Percentiles rank a stretch among this genome's conserved stretches.
Evolutionary conservation across 352 stramenopile genomes (phyloP).

Genomic region (Peronospora farinosa): DNA sequence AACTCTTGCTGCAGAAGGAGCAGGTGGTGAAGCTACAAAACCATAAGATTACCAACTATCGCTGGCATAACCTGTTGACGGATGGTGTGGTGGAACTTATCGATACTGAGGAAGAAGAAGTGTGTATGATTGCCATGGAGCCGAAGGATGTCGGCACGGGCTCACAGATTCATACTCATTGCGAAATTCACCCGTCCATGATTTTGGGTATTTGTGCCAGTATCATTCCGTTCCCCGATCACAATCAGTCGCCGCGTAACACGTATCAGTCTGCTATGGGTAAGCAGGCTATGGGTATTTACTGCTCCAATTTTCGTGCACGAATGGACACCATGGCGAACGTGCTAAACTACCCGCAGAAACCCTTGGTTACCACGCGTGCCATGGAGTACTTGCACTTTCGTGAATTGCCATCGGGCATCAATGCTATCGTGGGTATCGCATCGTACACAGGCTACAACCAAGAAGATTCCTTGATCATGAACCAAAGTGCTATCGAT

Average conservation of each 20-base stretch:
- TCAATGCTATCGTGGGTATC: conserved; percentile 94
- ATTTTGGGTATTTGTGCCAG: conserved; percentile 99
- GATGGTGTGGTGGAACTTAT: conserved; percentile 97
- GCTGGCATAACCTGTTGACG: conserved; percentile 85
- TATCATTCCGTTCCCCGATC: conserved; percentile 99
- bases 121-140: conserved; percentile 99
- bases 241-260: conserved; percentile 99
- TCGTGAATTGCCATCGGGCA: conserved; percentile 96
- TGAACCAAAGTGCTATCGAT: conserved; percentile 99
- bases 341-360: conserved; percentile 99
- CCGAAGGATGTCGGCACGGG: conserved; percentile 88
- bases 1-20: conserved; percentile 94
- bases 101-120: conserved; percentile 99
- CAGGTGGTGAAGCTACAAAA: conserved; percentile 95
- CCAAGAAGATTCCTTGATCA: conserved; percentile 99
- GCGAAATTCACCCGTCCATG: conserved; percentile 99
- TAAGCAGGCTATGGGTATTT: conserved; percentile 99
- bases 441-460: conserved; percentile 93
- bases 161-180: conserved; percentile 97
- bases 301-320: conserved; percentile 97
- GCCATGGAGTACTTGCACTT: conserved; percentile 99
- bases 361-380: conserved; percentile 97
- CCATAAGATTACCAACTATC: conserved; percentile 85
- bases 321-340: conserved; percentile 99
- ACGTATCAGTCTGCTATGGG: conserved; percentile 99